These are phyloP conservation scores for Glebionis coronaria DNA, from an alignment of 129 eudicot genomes.

Conservation along the genomic window DNA sequence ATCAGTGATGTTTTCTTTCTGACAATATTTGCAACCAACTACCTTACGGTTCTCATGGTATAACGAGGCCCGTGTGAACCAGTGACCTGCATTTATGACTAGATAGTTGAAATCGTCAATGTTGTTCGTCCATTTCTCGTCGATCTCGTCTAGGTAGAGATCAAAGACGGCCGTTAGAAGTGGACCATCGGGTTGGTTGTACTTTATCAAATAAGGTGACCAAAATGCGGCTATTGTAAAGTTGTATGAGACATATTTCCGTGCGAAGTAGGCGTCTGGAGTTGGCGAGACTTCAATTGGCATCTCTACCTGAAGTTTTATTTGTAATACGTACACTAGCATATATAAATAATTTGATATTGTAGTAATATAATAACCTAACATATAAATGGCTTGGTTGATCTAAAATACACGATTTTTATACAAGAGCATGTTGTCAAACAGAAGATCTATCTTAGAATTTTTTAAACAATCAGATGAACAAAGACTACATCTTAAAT, in stretches of 20 bases:
- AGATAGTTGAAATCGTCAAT: background rate
- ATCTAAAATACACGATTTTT: too few species aligned
- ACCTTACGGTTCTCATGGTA: background rate
- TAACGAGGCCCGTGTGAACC: background rate
- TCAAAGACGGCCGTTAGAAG: background rate
- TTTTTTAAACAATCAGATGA: too few species aligned
- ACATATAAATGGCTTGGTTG: too few species aligned
- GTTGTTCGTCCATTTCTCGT: background rate
- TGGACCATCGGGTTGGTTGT: background rate
- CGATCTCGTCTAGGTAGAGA: constrained; percentile 1
- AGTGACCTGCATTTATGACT: background rate
- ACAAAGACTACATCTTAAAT: too few species aligned
- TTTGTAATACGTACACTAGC: too few species aligned
- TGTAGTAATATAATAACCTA: too few species aligned
- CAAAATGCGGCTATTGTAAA: background rate
- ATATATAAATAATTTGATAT: too few species aligned
- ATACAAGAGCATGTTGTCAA: too few species aligned
- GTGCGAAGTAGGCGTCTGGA: background rate
- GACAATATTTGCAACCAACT: background rate
- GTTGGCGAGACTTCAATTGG: background rate
- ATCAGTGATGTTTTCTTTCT: background rate
- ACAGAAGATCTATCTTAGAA: too few species aligned
- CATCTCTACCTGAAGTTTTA: background rate
- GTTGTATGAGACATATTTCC: background rate
- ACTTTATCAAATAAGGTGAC: background rate